Conservation (phyloP, 768 basidiomycete species). For the Boletus fagicola region DNA sequence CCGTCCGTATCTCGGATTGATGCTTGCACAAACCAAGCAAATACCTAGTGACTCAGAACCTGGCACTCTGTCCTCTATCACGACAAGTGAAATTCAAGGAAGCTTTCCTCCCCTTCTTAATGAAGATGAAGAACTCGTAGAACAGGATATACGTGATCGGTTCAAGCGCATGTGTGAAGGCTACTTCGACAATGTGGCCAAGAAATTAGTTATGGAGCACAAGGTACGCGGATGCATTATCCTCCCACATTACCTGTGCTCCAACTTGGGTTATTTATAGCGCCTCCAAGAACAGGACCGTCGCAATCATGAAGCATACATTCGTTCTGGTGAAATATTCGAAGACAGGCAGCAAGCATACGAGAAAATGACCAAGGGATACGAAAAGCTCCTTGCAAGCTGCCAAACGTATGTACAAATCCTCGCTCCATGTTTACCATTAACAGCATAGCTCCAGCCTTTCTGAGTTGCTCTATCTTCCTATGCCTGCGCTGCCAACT, state of each 20-base stretch:
- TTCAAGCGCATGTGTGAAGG: constrained; percentile 92
- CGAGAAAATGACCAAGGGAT: constrained; percentile 96
- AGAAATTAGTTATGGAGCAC: constrained; percentile 90
- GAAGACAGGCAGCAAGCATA: constrained; percentile 99
- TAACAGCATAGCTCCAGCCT: constrained; percentile 47
- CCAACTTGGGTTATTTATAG: constrained; percentile 39
- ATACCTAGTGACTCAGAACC: constrained; percentile 53
- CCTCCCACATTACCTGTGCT: background rate
- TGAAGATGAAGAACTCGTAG: constrained; percentile 75
- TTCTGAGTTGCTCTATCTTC: constrained; percentile 85
- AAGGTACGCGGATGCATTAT: constrained; percentile 50
- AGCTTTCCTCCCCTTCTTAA: constrained; percentile 41
- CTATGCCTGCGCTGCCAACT: constrained; percentile 81
- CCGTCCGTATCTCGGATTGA: constrained; percentile 81
- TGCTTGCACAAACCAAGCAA: constrained; percentile 57
- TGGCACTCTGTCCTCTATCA: constrained; percentile 48
- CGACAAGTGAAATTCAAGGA: constrained; percentile 33
- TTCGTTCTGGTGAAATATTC: constrained; percentile 98
- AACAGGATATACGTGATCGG: constrained; percentile 80
- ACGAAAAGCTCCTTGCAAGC: constrained; percentile 86
- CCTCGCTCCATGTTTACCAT: background rate
- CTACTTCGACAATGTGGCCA: constrained; percentile 89
- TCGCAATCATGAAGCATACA: constrained; percentile 97
- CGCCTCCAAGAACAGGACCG: constrained; percentile 95
- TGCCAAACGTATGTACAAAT: constrained; percentile 73